Evolutionary conservation across 2,329 filamentous ascomycete genomes (phyloP).

Genomic region (Fusarium albosuccineum): DNA sequence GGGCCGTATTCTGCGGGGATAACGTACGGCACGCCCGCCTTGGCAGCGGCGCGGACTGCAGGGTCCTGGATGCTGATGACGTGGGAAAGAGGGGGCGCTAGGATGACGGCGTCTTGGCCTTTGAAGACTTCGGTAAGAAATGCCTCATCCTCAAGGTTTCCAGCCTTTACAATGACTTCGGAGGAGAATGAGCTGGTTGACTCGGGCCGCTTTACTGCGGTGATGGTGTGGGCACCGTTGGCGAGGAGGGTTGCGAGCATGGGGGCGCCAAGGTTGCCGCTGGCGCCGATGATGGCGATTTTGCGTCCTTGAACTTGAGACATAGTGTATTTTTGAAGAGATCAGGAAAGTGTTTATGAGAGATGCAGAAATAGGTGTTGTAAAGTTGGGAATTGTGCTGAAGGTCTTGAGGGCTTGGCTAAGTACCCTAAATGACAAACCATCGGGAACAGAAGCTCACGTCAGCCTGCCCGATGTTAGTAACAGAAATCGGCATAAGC

Average conservation of each 20-base stretch:
- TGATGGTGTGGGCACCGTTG: constrained; percentile 17
- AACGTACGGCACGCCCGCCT: constrained; percentile 12
- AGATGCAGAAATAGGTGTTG: too few relatives aligned
- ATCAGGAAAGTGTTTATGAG: too few relatives aligned
- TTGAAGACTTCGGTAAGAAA: constrained; percentile 17
- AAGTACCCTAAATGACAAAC: too few relatives aligned
- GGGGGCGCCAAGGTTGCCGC: constrained; percentile 17
- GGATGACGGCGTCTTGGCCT: constrained; percentile 19
- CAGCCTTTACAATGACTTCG: constrained; percentile 6
- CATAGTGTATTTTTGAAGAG: background rate
- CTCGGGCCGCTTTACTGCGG: constrained; percentile 18
- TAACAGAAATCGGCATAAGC: too few relatives aligned
- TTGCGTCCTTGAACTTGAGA: constrained; percentile 11
- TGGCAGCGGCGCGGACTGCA: constrained; percentile 25
- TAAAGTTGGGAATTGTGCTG: too few relatives aligned
- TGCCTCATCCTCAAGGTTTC: constrained; percentile 16
- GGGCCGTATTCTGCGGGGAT: constrained; percentile 30
- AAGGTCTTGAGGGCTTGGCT: too few relatives aligned
- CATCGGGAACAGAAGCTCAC: too few relatives aligned
- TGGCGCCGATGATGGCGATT: constrained; percentile 21
- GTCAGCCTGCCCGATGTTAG: too few relatives aligned
- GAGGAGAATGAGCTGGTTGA: constrained; percentile 15
- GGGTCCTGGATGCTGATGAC: constrained; percentile 24
- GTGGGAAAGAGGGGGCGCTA: constrained; percentile 26
- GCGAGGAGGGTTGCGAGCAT: constrained; percentile 13